Percentiles rank a stretch among this genome's conserved stretches.
Conservation (phyloP, 2,329 filamentous ascomycete species). For the Leptographium radiaticola region DNA sequence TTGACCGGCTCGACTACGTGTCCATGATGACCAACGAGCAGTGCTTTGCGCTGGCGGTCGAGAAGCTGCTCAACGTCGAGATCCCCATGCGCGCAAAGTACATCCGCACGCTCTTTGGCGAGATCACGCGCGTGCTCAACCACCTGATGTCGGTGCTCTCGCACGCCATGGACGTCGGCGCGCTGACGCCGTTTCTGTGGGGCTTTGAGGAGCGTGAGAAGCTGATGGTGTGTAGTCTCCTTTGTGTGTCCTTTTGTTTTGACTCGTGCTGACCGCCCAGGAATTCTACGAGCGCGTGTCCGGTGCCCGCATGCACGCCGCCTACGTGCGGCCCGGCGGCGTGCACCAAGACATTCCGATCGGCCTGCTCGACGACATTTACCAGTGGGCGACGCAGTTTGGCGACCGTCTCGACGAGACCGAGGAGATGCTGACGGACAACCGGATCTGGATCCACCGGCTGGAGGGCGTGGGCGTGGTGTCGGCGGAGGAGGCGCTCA, state of each 20-base stretch:
- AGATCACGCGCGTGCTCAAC: slow-evolving; percentile 89
- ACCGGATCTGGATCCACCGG: slow-evolving; percentile 96
- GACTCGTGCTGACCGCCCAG: slow-evolving; percentile 32
- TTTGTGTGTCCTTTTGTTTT: neutral
- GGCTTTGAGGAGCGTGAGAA: slow-evolving; percentile 99
- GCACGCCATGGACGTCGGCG: slow-evolving; percentile 98
- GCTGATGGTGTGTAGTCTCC: slow-evolving; percentile 64
- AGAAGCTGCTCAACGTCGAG: slow-evolving; percentile 96
- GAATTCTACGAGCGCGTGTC: slow-evolving; percentile 99
- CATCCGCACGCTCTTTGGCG: slow-evolving; percentile 90
- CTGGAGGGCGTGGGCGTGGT: slow-evolving; percentile 88
- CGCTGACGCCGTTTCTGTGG: slow-evolving; percentile 96
- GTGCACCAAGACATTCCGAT: slow-evolving; percentile 91
- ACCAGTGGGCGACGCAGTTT: slow-evolving; percentile 99
- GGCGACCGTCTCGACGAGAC: slow-evolving; percentile 97
- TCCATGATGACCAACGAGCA: slow-evolving; percentile 99
- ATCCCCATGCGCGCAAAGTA: slow-evolving; percentile 92
- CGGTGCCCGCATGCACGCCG: slow-evolving; percentile 90
- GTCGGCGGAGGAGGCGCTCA: slow-evolving; percentile 82
- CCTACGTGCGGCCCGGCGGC: slow-evolving; percentile 91
- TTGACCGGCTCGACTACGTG: slow-evolving; percentile 96
- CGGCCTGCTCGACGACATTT: slow-evolving; percentile 94
- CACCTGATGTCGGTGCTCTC: slow-evolving; percentile 96
- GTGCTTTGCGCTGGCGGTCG: slow-evolving; percentile 86
- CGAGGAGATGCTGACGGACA: slow-evolving; percentile 96